Evolutionary conservation across 768 basidiomycete species (phyloP).

Genomic region (Scleroderma bovista): DNA sequence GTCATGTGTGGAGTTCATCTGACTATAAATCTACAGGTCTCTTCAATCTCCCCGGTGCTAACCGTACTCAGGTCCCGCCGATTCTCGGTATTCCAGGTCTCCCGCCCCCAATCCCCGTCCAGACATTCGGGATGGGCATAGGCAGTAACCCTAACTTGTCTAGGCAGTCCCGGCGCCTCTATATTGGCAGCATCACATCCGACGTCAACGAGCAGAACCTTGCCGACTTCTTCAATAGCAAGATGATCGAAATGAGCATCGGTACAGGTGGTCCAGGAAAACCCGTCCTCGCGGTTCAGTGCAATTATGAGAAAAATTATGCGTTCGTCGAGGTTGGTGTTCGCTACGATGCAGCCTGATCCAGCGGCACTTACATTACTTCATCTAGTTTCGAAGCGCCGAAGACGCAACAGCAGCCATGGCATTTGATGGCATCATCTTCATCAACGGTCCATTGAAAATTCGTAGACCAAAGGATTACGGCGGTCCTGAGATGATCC

Average conservation of each 20-base stretch:
- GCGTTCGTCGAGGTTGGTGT: conserved; percentile 89
- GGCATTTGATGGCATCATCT: conserved; percentile 96
- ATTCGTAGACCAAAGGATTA: conserved; percentile 98
- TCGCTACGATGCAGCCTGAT: not conserved
- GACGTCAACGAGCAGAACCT: conserved; percentile 92
- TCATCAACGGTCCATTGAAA: conserved; percentile 92
- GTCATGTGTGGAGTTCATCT: conserved; percentile 1
- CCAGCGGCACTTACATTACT: conserved; percentile 5
- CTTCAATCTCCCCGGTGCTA: conserved; percentile 94
- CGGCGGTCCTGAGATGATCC: conserved; percentile 64
- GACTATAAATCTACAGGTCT: conserved; percentile 50
- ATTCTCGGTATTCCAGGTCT: conserved; percentile 78
- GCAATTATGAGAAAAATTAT: conserved; percentile 98
- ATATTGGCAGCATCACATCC: conserved; percentile 94
- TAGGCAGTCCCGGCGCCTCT: conserved; percentile 89
- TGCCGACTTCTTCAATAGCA: conserved; percentile 89
- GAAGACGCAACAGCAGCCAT: conserved; percentile 96
- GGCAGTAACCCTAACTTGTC: conserved; percentile 85
- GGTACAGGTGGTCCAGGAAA: conserved; percentile 82
- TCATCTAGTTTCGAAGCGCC: conserved; percentile 86
- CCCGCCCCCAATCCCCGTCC: conserved; percentile 78
- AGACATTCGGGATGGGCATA: conserved; percentile 82
- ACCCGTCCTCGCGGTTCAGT: conserved; percentile 88
- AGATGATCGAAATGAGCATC: conserved; percentile 91
- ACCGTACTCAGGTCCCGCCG: conserved; percentile 80